Evolutionary conservation across 2,329 filamentous ascomycete species (phyloP), one percentile per base, ranked within the genome.

Genomic region (Coniochaeta sp.): DNA sequence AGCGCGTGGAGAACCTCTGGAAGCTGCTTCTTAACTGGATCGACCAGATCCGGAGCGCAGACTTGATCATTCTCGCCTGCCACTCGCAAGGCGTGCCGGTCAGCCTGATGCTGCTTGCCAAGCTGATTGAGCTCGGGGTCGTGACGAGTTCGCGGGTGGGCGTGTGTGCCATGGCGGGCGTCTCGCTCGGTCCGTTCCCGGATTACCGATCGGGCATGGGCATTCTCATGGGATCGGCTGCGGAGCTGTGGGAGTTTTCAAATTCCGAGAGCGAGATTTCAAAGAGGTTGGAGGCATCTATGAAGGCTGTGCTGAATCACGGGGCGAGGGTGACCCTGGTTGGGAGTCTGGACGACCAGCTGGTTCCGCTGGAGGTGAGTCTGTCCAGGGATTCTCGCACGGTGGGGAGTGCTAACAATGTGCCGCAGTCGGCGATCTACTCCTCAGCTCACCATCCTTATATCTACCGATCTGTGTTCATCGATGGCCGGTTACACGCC

Each of bases 71-170:
- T 33, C 74, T 99, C n/a, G 90, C 90, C 3, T 96, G 91, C 54
- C 94, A 99, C 67, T 95, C 90, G 3, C 94, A 99, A 67, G 94
- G 94, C 20, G 94, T 97, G 0, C 94, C 94, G 0, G 94, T 99
- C 1, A 86, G 88, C 6, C 80, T 96, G 54, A 96, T 96, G 84
- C 76, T 99, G 3, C 77, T 97, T 5, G 90, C 91, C 5, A 96
- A 96, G 67, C 76, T 99, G 38, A 91, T 99, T 51, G 87, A 94
- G 50, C 84, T 96, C 53, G 91, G 91, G 2, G 89, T 94, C 58
- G 79, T 97, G 27, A 85, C 83, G 13, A 79, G 81, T 35, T 80
- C 87, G 6, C 85, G 84, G 50, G 85, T 99, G 45, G 91, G 92
- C 2, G 79, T 99, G 10, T 96, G 94, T 63, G 91, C 83, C 18